phyloP scores from a whole-genome alignment of 305 asterid species.

The Fraxinus platypoda region DNA sequence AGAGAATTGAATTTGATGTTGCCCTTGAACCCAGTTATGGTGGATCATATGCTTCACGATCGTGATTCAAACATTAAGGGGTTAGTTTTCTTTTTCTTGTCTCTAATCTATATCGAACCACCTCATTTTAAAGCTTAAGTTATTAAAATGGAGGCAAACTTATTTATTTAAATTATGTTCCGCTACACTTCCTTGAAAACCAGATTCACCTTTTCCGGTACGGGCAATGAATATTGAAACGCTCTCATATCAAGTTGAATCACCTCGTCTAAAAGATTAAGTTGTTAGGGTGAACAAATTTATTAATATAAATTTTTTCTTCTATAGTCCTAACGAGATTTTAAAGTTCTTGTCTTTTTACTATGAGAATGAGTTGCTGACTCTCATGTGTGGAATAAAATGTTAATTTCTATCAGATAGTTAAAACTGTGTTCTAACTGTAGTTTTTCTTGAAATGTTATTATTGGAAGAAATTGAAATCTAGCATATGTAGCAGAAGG shows the following conservation, averaged over 20 bases:
- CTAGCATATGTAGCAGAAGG: constrained; percentile 32
- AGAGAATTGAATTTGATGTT: constrained; percentile 21
- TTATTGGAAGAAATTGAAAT: neutral
- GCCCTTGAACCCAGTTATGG: constrained; percentile 14
- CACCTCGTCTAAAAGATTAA: too few relatives aligned
- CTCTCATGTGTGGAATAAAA: neutral
- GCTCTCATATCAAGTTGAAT: too few relatives aligned
- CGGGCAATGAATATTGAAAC: too few relatives aligned
- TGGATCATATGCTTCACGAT: constrained; percentile 5
- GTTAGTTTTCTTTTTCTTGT: neutral
- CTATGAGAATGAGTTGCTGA: neutral
- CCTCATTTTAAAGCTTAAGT: neutral
- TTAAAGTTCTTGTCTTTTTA: neutral
- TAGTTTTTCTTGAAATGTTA: neutral
- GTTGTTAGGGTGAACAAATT: too few relatives aligned
- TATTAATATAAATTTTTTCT: neutral
- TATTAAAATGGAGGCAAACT: neutral
- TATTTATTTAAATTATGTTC: too few relatives aligned
- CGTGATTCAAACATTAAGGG: constrained; percentile 22
- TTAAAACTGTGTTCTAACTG: neutral
- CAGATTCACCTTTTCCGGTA: too few relatives aligned
- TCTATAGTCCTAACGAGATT: neutral
- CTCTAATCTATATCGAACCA: neutral
- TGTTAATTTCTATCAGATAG: neutral
- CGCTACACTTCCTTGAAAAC: too few relatives aligned